Evolutionary conservation across 2,329 filamentous ascomycete genomes (phyloP), one percentile per base, ranked within the genome.

Genomic region (Phyllosticta capitalensis): DNA sequence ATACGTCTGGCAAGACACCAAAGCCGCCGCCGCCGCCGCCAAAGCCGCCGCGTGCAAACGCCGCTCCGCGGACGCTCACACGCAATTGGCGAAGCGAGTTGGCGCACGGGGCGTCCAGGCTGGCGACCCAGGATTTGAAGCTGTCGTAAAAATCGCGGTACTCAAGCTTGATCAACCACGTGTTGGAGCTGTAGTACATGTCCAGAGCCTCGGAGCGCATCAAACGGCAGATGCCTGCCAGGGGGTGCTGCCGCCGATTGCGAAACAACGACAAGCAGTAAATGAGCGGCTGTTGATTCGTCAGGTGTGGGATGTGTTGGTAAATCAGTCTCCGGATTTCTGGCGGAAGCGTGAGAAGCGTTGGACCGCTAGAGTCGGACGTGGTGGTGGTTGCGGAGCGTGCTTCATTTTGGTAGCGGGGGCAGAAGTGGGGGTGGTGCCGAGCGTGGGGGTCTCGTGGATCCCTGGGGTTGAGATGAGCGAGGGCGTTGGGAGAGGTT

Each of bases 221-320:
- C 19, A 68, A 68, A 5, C 66, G 67, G 24, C 66, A 70, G 55
- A 73, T 70, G 28, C 67, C 66, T 54, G 71, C 70, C 45, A 74
- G 68, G 6, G 71, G 67, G 61, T 74, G 72, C 58, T 72, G 71
- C 61, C 71, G 71, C 51, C 69, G 66, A 64, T 69, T 66, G 33
- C 67, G 65, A 49, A 71, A 72, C 52, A 70, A 72, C 51, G 69
- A 71, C 57, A 73, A 70, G 65, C 72, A 73, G 76, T 74, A 74
- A 60, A 72, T 70, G 51, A 74, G 70, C 12, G 72, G 71, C 26
- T 70, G 67, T 12, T 67, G 65, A 55, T 68, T 64, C 58, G 72
- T 67, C 56, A 74, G 68, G 57, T 61, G 53, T 28, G 69, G 68
- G 59, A 72, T 68, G 55, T 69, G 62, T 60, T 67, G 69, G 65